Evolutionary conservation across 2,329 filamentous ascomycete species (phyloP), one percentile per base, ranked within the genome.

Genomic region (Bipolaris oryzae): DNA sequence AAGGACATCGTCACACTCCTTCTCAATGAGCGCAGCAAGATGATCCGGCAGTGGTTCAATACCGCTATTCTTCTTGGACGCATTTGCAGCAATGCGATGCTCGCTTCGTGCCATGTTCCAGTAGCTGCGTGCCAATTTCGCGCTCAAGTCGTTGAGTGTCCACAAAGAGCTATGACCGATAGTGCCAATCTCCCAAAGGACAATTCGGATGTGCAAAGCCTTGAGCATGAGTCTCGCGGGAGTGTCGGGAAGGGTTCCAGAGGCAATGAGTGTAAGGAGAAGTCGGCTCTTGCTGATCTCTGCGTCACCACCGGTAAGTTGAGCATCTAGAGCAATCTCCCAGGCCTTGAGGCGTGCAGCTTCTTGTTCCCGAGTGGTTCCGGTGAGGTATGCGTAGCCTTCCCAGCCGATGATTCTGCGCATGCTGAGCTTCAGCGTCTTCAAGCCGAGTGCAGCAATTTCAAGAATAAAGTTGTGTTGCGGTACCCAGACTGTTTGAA

Each of bases 401-500:
- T 89, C 84, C 64, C 87, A 84, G 37, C 94, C 93, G 60, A 96
- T 86, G 0, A 90, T 75, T 63, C 92, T 92, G 43, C 91, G 87
- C 50, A 92, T 74, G 66, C 90, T 90, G 49, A 96, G 88, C 76
- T 96, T 96, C 53, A 90, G 76, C 52, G 88, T 91, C 80, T 96
- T 95, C 39, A 92, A 80, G 6, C 87, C 82, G 21, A 97, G 82
- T 3, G 92, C 93, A 15, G 90, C 87, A 53, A 91, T 89, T 75
- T 96, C 94, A 3, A 96, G 85, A 64, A 94, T 84, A 74, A 96
- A 93, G 64, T 89, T 91, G 74, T 96, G 91, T 18, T 89, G 86
- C 10, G 94, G 94, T 13, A 97, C 90, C 85, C 92, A 96, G 21
- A 96, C 91, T 3, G 90, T 94, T 77, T 96, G 93, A 57, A 96